A percentile compares a stretch with the other conserved stretches of the same genome.
Evolutionary conservation across 257 asterid species (phyloP).

Genomic region (Capsicum baccatum): DNA sequence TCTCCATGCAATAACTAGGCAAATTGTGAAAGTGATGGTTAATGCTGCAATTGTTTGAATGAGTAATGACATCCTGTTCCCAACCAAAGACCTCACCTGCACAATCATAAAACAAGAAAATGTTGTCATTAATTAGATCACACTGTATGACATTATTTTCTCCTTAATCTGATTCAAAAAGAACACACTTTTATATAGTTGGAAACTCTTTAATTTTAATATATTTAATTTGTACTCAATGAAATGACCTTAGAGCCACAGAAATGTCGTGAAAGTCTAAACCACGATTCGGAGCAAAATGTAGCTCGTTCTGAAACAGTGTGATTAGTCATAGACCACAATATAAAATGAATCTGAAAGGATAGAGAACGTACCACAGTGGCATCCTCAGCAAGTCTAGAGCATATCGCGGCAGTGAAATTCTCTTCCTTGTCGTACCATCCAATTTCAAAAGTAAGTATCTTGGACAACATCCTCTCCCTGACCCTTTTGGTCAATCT

Average conservation of each 20-base stretch:
- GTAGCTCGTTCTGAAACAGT: background rate
- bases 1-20: slow-evolving; percentile 42
- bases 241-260: background rate
- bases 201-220: background rate
- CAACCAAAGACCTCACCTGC: slow-evolving; percentile 90
- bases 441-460: slow-evolving; percentile 85
- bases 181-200: too few relatives aligned
- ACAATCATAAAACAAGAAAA: background rate
- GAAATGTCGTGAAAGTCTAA: background rate
- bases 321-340: background rate
- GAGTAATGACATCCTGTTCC: slow-evolving; percentile 76
- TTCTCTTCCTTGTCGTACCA: slow-evolving; percentile 94
- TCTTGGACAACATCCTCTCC: slow-evolving; percentile 79
- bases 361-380: slow-evolving; percentile 62
- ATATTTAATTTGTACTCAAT: background rate
- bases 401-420: slow-evolving; percentile 73
- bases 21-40: slow-evolving; percentile 65
- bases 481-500: slow-evolving; percentile 78
- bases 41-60: slow-evolving; percentile 78
- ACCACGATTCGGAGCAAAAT: background rate
- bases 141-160: too few relatives aligned
- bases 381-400: slow-evolving; percentile 88
- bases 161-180: too few relatives aligned
- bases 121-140: background rate
- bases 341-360: background rate